Evolutionary conservation across 148 eudicot species (phyloP).

Genomic region (Rhododendron henanense): DNA sequence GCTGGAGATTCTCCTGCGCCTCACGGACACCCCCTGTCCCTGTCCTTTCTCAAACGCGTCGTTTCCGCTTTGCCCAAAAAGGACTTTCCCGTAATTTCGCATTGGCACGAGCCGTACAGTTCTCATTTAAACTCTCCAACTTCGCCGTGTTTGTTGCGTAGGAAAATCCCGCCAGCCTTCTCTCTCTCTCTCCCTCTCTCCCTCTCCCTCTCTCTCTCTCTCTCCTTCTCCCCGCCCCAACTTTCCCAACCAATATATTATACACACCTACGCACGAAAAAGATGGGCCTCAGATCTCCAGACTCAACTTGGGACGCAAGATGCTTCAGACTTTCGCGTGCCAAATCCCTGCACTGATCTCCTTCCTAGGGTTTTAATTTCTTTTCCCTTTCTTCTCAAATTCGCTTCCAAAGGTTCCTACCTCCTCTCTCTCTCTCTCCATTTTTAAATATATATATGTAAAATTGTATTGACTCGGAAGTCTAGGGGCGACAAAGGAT

Average conservation of each 20-base stretch:
- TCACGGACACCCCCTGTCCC: not conserved
- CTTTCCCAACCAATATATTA: not conserved
- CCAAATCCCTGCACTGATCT: constrained; percentile 1
- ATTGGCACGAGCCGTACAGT: not conserved
- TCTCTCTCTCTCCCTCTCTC: not conserved
- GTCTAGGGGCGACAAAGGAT: not conserved
- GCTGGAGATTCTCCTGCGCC: not conserved
- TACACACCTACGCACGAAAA: not conserved
- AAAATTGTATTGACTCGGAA: not conserved
- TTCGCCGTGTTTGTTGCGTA: constrained; percentile 20
- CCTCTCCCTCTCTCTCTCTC: not conserved
- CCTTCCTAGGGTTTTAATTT: constrained; percentile 4
- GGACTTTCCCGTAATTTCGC: not conserved
- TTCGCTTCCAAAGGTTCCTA: not conserved
- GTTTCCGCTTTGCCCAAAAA: not conserved
- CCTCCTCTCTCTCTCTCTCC: not conserved
- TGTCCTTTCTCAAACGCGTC: not conserved
- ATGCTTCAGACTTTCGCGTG: constrained; percentile 5
- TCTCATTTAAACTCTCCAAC: not conserved
- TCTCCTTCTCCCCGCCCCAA: no score
- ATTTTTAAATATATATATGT: not conserved
- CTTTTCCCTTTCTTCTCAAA: not conserved
- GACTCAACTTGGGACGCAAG: not conserved
- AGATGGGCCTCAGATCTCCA: constrained; percentile 8
- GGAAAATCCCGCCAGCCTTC: constrained; percentile 16